Conservation (phyloP, 371 early-diverging fungal species). For the Mortierella sp. region DNA sequence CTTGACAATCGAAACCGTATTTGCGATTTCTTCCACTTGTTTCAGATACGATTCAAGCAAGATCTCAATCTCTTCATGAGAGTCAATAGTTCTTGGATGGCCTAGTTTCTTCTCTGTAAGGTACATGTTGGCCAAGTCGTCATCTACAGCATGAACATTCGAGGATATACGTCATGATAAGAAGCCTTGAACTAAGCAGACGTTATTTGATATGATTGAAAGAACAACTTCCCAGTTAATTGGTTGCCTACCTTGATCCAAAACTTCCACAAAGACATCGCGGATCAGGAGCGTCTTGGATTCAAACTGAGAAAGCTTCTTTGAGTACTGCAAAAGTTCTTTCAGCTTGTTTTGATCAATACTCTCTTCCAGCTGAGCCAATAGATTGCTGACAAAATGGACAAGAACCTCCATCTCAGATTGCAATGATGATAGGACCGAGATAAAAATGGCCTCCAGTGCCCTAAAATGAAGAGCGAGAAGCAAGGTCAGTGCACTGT, state of each 20-base stretch:
- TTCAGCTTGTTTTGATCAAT: constrained; percentile 81
- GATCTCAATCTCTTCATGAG: constrained; percentile 89
- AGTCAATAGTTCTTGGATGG: constrained; percentile 63
- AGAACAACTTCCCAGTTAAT: not conserved
- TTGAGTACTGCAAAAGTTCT: constrained; percentile 78
- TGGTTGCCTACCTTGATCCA: constrained; percentile 72
- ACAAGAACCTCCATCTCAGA: constrained; percentile 77
- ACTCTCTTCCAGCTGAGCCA: constrained; percentile 75
- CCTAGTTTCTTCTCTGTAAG: constrained; percentile 80
- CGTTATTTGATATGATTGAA: not conserved
- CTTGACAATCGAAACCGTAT: constrained; percentile 70
- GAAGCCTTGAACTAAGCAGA: not conserved
- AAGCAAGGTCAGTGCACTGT: not conserved
- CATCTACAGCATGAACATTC: constrained; percentile 62
- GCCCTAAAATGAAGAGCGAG: constrained; percentile 54
- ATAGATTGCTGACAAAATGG: constrained; percentile 69
- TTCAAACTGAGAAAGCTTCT: constrained; percentile 79
- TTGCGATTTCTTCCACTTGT: constrained; percentile 86
- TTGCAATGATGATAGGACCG: constrained; percentile 77
- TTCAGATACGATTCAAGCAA: constrained; percentile 89
- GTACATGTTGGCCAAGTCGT: constrained; percentile 91
- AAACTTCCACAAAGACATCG: constrained; percentile 79
- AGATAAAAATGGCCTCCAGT: constrained; percentile 84
- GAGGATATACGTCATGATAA: not conserved
- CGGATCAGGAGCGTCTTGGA: constrained; percentile 78